Conservation (phyloP, 2,329 filamentous ascomycete species). For the Eurotiales sp. region DNA sequence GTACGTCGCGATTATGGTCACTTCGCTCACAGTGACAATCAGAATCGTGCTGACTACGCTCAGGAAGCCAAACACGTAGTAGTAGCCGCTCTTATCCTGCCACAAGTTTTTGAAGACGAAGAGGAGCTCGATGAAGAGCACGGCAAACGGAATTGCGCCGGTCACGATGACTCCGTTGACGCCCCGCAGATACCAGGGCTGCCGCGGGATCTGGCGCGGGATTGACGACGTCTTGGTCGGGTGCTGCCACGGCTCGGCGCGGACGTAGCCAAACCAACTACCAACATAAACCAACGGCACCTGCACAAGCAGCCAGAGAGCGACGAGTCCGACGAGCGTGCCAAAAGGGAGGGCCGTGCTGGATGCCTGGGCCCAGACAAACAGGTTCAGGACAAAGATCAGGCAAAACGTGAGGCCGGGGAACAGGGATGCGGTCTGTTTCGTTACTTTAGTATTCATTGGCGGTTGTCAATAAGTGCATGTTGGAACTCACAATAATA, state of each 20-base stretch:
- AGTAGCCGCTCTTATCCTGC: conserved; percentile 88
- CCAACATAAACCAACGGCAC: conserved; percentile 79
- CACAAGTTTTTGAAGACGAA: conserved; percentile 85
- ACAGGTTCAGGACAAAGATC: conserved; percentile 77
- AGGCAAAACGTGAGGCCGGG: conserved; percentile 72
- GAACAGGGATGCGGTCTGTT: conserved; percentile 67
- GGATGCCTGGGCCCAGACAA: conserved; percentile 85
- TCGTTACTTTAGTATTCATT: too few relatives aligned
- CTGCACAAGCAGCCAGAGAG: conserved; percentile 81
- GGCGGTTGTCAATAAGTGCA: too few relatives aligned
- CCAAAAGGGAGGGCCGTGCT: conserved; percentile 83
- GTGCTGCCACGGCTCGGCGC: conserved; percentile 68
- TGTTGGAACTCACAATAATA: conserved; percentile 48
- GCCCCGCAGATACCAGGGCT: conserved; percentile 70
- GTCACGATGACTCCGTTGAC: conserved; percentile 65
- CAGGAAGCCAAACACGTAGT: conserved; percentile 86
- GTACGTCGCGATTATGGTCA: conserved; percentile 79
- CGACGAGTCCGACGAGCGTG: conserved; percentile 67
- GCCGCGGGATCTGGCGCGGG: conserved; percentile 68
- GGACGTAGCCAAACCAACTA: conserved; percentile 70
- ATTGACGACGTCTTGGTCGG: conserved; percentile 72
- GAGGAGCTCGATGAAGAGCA: conserved; percentile 81
- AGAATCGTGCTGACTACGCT: conserved; percentile 69
- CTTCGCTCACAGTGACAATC: conserved; percentile 73
- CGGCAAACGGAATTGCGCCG: conserved; percentile 77